Conservation (phyloP, 2,329 filamentous ascomycete species). For the Chalaropsis ovoidea region DNA sequence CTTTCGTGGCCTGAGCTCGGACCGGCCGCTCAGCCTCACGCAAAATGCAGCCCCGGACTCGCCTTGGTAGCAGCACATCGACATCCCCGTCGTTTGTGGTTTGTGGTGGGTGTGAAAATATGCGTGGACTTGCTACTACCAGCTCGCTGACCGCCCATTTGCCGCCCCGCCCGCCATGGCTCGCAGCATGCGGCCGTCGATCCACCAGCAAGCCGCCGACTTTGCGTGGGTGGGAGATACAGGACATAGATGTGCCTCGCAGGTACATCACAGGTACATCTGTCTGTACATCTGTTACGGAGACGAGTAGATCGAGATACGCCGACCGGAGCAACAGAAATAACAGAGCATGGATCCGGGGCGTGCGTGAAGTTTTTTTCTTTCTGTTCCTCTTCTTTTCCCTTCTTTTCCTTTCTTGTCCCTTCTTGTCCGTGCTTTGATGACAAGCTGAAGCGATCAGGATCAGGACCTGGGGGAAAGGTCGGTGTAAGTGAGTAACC, state of each 20-base stretch:
- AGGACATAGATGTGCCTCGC: too few relatives aligned
- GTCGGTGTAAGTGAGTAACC: neutral
- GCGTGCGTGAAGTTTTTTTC: neutral
- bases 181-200: too few relatives aligned
- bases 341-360: neutral
- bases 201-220: too few relatives aligned
- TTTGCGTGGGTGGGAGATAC: too few relatives aligned
- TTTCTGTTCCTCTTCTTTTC: too few relatives aligned
- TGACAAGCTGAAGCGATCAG: neutral
- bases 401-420: neutral
- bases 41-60: constrained; percentile 1
- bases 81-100: neutral
- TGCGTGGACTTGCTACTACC: neutral
- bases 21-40: constrained; percentile 5
- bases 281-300: too few relatives aligned
- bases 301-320: too few relatives aligned
- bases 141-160: neutral
- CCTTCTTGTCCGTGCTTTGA: neutral
- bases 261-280: too few relatives aligned
- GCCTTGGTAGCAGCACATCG: neutral
- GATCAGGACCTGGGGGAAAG: neutral
- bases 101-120: too few relatives aligned
- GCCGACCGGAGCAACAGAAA: too few relatives aligned
- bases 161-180: too few relatives aligned
- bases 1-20: constrained; percentile 5